Percentiles rank a stretch among this genome's conserved stretches.
These are phyloP conservation scores for Rhizophagus clarus DNA, from an alignment of 192 early-diverging fungal species.

Conservation along the genomic window DNA sequence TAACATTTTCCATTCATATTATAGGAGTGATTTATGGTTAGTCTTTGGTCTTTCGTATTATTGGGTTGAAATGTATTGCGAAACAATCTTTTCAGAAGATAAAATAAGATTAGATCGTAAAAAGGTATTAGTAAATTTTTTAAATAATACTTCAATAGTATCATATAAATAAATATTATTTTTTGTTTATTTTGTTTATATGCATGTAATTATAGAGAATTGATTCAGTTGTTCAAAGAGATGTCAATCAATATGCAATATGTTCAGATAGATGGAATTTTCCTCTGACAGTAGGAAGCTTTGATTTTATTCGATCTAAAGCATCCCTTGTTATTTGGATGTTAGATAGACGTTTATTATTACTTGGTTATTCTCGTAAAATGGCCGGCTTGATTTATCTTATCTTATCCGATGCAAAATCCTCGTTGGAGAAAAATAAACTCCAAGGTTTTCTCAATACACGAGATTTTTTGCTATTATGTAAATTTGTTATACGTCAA, in stretches of 20 bases:
- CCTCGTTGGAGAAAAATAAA: slow-evolving; percentile 62
- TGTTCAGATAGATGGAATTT: slow-evolving; percentile 64
- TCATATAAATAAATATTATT: not conserved
- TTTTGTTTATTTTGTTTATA: not conserved
- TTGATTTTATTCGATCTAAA: slow-evolving; percentile 84
- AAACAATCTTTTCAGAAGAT: slow-evolving; percentile 83
- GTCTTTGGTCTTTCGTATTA: slow-evolving; percentile 79
- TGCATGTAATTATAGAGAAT: slow-evolving; percentile 66
- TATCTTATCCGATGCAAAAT: slow-evolving; percentile 74
- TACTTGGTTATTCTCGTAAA: slow-evolving; percentile 71
- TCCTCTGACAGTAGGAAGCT: slow-evolving; percentile 56
- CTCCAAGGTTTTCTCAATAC: slow-evolving; percentile 52
- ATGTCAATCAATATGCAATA: slow-evolving; percentile 86
- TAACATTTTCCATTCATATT: not conserved
- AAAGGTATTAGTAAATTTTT: slow-evolving; percentile 49
- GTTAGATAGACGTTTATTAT: slow-evolving; percentile 83
- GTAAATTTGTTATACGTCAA: slow-evolving; percentile 85
- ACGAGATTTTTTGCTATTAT: slow-evolving; percentile 73
- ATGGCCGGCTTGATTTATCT: slow-evolving; percentile 79
- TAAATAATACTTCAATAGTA: not conserved
- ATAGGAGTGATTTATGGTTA: slow-evolving; percentile 89
- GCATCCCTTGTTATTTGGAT: slow-evolving; percentile 88
- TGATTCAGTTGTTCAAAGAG: slow-evolving; percentile 74
- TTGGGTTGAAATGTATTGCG: slow-evolving; percentile 73
- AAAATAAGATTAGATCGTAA: slow-evolving; percentile 84